These are phyloP conservation scores for Stygiomarasmius scandens DNA, from an alignment of 1,284 basidiomycete species.

Conservation along the genomic window DNA sequence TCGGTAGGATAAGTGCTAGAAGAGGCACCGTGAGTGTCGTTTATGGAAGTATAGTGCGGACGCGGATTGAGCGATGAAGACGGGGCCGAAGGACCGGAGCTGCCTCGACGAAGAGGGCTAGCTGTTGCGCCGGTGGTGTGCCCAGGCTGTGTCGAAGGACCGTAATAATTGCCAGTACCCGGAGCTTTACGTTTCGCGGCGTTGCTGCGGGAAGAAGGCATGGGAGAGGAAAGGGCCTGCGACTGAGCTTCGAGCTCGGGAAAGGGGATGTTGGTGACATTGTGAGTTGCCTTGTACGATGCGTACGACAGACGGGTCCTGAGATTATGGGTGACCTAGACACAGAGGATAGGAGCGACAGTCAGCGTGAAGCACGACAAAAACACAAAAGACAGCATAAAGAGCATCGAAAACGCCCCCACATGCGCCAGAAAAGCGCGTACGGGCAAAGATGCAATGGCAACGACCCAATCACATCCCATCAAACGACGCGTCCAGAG, in stretches of 20 bases:
- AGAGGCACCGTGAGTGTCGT: slow-evolving; percentile 23
- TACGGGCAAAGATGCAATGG: slow-evolving; percentile 8
- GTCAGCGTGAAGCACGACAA: slow-evolving; percentile 1
- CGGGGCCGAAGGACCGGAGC: slow-evolving; percentile 52
- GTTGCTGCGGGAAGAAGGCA: slow-evolving; percentile 50
- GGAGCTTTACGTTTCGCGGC: slow-evolving; percentile 59
- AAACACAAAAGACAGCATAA: slow-evolving; percentile 5
- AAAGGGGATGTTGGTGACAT: slow-evolving; percentile 64
- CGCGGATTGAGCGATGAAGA: slow-evolving; percentile 46
- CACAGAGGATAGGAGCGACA: slow-evolving; percentile 8
- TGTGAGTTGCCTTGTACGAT: slow-evolving; percentile 77
- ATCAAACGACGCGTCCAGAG: slow-evolving; percentile 49
- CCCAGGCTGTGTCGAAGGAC: slow-evolving; percentile 49
- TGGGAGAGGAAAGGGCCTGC: slow-evolving; percentile 39
- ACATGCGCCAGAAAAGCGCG: slow-evolving; percentile 22
- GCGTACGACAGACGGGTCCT: slow-evolving; percentile 78
- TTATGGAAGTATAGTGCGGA: slow-evolving; percentile 42
- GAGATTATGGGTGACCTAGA: slow-evolving; percentile 73
- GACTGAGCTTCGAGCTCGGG: slow-evolving; percentile 67
- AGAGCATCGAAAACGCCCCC: background rate
- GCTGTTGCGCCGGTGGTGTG: slow-evolving; percentile 33
- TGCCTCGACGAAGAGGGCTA: slow-evolving; percentile 32
- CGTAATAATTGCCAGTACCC: slow-evolving; percentile 49
- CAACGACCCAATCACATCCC: background rate
- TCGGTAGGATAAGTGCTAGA: slow-evolving; percentile 4